Evolutionary conservation across 2,329 filamentous ascomycete species (phyloP).

Genomic region (Epichloe gansuensis): DNA sequence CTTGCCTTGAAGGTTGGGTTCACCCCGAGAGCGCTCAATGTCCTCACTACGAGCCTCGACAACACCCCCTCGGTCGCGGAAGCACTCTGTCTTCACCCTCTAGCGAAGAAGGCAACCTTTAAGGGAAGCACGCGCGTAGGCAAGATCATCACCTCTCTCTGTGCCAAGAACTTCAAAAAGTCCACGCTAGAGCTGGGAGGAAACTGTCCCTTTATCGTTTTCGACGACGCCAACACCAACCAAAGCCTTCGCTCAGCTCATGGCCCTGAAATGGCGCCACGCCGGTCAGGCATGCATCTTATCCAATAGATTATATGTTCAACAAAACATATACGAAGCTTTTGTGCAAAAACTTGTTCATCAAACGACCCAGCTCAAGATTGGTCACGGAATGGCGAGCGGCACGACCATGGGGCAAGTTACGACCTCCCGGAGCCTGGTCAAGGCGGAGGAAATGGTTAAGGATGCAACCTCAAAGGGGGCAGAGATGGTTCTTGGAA

Average conservation of each 20-base stretch:
- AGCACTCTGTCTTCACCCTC: constrained; percentile 31
- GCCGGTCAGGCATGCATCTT: constrained; percentile 63
- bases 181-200: constrained; percentile 57
- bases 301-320: constrained; percentile 47
- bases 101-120: constrained; percentile 56
- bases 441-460: constrained; percentile 34
- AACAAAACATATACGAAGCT: constrained; percentile 45
- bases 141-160: constrained; percentile 46
- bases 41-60: constrained; percentile 30
- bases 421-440: constrained; percentile 20
- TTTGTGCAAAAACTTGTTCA: constrained; percentile 44
- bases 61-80: constrained; percentile 33
- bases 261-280: constrained; percentile 53
- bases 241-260: constrained; percentile 51
- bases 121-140: constrained; percentile 62
- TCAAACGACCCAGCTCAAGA: constrained; percentile 37
- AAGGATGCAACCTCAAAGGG: constrained; percentile 47
- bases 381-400: constrained; percentile 45
- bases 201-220: constrained; percentile 53
- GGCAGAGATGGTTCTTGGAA: constrained; percentile 43
- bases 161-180: constrained; percentile 53
- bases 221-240: constrained; percentile 57
- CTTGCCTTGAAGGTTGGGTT: constrained; percentile 56
- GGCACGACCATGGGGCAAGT: constrained; percentile 23
- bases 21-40: constrained; percentile 51